Conservation (phyloP, 805 yeast species). For the Candida broadrunensis region DNA sequence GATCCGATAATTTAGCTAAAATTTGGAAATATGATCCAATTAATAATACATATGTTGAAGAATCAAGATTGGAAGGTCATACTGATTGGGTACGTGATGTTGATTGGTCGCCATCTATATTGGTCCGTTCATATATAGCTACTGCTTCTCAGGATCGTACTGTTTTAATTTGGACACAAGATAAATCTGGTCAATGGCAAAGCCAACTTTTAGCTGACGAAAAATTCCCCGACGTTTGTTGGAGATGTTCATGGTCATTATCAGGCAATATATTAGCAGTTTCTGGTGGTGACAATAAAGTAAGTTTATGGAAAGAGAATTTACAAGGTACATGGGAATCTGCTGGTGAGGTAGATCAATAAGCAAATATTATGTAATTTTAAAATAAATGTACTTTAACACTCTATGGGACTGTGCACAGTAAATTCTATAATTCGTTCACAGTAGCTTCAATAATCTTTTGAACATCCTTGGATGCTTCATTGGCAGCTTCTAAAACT, state of each 20-base stretch:
- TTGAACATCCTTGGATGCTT: conserved; percentile 81
- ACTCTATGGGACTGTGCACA: not conserved
- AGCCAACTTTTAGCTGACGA: conserved; percentile 71
- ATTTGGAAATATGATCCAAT: conserved; percentile 75
- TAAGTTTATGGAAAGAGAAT: conserved; percentile 95
- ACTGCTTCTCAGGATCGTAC: conserved; percentile 96
- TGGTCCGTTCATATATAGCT: conserved; percentile 86
- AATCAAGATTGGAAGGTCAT: conserved; percentile 82
- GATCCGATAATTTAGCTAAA: conserved; percentile 90
- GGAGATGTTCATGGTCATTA: conserved; percentile 98
- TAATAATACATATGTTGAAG: conserved; percentile 59
- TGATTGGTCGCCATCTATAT: conserved; percentile 93
- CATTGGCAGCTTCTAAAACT: conserved; percentile 77
- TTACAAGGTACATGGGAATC: conserved; percentile 92
- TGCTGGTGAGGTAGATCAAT: conserved; percentile 94
- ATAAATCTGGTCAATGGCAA: conserved; percentile 69
- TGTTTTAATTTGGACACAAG: conserved; percentile 93
- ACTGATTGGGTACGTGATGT: conserved; percentile 99
- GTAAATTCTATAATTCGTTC: conserved; percentile 30
- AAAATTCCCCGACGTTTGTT: conserved; percentile 92
- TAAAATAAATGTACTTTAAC: not conserved
- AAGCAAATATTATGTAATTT: conserved; percentile 7
- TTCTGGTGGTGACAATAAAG: conserved; percentile 94
- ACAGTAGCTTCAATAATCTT: conserved; percentile 61
- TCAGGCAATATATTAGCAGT: conserved; percentile 95